Evolutionary conservation across 306 rosid genomes (phyloP).

Genomic region (Cicer cuneatum): DNA sequence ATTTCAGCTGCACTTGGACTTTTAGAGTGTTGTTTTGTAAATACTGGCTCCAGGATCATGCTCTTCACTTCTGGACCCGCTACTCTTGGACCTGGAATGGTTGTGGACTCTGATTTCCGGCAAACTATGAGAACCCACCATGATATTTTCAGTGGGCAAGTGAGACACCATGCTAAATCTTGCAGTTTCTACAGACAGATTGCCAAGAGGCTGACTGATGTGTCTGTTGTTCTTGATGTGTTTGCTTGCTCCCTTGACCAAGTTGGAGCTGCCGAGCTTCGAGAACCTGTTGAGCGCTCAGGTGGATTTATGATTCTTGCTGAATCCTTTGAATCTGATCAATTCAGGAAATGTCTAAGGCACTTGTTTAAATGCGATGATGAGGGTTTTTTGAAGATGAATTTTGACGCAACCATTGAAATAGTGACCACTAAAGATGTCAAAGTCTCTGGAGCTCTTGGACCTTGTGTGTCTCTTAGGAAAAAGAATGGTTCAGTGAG

Average conservation of each 20-base stretch:
- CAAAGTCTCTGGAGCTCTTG: constrained; percentile 89
- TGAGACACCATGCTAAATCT: constrained; percentile 58
- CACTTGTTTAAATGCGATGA: constrained; percentile 61
- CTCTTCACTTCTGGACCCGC: constrained; percentile 91
- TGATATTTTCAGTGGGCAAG: constrained; percentile 68
- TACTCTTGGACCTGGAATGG: constrained; percentile 76
- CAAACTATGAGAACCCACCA: constrained; percentile 73
- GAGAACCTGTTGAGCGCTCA: constrained; percentile 68
- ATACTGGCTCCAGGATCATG: constrained; percentile 82
- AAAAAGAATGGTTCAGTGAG: constrained; percentile 65
- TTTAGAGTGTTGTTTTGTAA: constrained; percentile 67
- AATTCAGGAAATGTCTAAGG: constrained; percentile 72
- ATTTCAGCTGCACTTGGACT: constrained; percentile 81
- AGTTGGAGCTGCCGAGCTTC: constrained; percentile 80
- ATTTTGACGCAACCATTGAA: constrained; percentile 83
- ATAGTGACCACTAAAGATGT: constrained; percentile 81
- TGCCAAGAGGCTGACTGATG: constrained; percentile 61
- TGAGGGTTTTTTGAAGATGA: constrained; percentile 71
- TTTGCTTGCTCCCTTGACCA: constrained; percentile 93
- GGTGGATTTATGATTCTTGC: constrained; percentile 85
- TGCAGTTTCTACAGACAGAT: constrained; percentile 62
- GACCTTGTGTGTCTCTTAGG: constrained; percentile 82
- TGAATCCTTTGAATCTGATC: constrained; percentile 75
- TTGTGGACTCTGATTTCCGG: constrained; percentile 66
- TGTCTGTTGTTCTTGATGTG: constrained; percentile 72